Conservation (phyloP, 2,329 filamentous ascomycete genomes). For the Scorias spongiosa region DNA sequence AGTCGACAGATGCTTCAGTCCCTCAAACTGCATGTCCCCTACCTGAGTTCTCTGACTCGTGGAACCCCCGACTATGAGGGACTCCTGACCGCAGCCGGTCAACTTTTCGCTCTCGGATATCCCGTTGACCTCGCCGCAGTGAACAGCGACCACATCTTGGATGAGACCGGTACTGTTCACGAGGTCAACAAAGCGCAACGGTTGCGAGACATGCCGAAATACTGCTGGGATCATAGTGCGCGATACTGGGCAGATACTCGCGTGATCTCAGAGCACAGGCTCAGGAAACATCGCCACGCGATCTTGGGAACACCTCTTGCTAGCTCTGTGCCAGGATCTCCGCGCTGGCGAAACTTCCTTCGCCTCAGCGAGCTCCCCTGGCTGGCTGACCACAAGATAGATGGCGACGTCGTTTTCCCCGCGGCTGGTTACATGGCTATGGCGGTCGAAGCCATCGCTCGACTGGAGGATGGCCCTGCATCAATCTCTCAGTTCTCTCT, state of each 20-base stretch:
- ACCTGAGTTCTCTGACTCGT: neutral
- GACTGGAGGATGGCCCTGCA: neutral
- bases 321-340: constrained; percentile 1
- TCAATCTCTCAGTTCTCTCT: no score
- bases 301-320: constrained; percentile 1
- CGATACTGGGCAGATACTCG: constrained; percentile 6
- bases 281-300: constrained; percentile 1
- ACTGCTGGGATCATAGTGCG: constrained; percentile 6
- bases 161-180: neutral
- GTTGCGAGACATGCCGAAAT: constrained; percentile 8
- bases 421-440: constrained; percentile 5
- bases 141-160: neutral
- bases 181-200: neutral
- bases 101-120: neutral
- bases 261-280: constrained; percentile 1
- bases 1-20: neutral
- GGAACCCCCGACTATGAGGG: neutral
- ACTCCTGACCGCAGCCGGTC: neutral
- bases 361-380: constrained; percentile 15
- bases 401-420: constrained; percentile 4
- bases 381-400: constrained; percentile 16
- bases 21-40: neutral
- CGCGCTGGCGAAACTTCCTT: constrained; percentile 16
- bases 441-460: constrained; percentile 4
- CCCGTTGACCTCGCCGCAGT: neutral